These are phyloP conservation scores for Macroventuria anomochaeta DNA, from an alignment of 2,329 filamentous ascomycete genomes.

Conservation along the genomic window DNA sequence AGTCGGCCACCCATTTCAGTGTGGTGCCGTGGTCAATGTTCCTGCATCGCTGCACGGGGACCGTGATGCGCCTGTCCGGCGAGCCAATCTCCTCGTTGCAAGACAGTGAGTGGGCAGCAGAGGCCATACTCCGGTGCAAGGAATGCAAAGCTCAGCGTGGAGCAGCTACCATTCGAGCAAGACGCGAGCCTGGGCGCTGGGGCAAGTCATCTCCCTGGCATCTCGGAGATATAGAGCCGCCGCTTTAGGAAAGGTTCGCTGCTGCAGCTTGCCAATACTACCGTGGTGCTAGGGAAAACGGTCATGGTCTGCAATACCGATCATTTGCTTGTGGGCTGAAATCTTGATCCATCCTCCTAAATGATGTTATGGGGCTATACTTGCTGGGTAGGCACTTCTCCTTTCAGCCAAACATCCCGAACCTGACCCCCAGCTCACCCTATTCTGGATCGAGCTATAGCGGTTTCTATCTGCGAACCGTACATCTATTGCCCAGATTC, in stretches of 20 bases:
- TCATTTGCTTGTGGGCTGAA: constrained; percentile 53
- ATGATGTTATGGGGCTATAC: constrained; percentile 44
- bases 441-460: constrained; percentile 48
- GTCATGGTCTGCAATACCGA: constrained; percentile 54
- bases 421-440: constrained; percentile 35
- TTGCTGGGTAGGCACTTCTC: constrained; percentile 47
- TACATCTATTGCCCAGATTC: constrained; percentile 44
- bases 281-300: constrained; percentile 51
- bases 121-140: constrained; percentile 46
- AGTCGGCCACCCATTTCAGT: constrained; percentile 42
- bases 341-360: constrained; percentile 49
- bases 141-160: constrained; percentile 48
- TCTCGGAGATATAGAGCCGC: constrained; percentile 51
- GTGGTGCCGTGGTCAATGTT: constrained; percentile 51
- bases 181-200: constrained; percentile 46
- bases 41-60: constrained; percentile 51
- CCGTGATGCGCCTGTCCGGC: constrained; percentile 39
- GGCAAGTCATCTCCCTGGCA: constrained; percentile 49
- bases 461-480: constrained; percentile 36
- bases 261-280: constrained; percentile 57
- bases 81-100: constrained; percentile 39
- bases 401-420: constrained; percentile 51
- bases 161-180: constrained; percentile 44
- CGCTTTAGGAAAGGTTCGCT: constrained; percentile 52
- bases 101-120: constrained; percentile 29